Percentiles rank a stretch among this genome's conserved stretches.
These are phyloP conservation scores for Trematosphaeria pertusa DNA, from an alignment of 2,329 filamentous ascomycete species.

Conservation along the genomic window DNA sequence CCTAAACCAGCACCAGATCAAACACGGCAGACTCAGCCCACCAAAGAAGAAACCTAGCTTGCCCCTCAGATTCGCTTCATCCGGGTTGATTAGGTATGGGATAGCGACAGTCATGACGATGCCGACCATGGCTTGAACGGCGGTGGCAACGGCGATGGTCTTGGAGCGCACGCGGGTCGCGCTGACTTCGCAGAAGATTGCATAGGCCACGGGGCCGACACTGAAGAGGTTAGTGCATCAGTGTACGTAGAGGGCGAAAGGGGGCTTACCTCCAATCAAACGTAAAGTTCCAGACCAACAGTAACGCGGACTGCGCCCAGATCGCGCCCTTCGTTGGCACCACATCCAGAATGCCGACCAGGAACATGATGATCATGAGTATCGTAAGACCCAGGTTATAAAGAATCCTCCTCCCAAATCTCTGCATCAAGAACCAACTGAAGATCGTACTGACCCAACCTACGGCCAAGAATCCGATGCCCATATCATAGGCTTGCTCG, in stretches of 20 bases:
- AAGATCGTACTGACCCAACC: slow-evolving; percentile 79
- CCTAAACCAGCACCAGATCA: slow-evolving; percentile 48
- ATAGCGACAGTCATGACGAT: slow-evolving; percentile 51
- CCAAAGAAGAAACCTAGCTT: slow-evolving; percentile 54
- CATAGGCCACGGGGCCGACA: slow-evolving; percentile 87
- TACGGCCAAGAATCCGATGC: slow-evolving; percentile 62
- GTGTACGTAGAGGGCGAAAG: not conserved
- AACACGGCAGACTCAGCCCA: slow-evolving; percentile 39
- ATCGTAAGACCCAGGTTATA: slow-evolving; percentile 68
- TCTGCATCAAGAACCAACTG: slow-evolving; percentile 79
- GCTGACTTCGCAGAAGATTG: slow-evolving; percentile 80
- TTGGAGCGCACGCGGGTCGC: slow-evolving; percentile 85
- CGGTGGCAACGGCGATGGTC: slow-evolving; percentile 77
- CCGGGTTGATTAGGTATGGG: slow-evolving; percentile 52
- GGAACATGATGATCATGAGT: slow-evolving; percentile 69
- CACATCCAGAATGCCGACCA: slow-evolving; percentile 81
- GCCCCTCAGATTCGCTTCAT: slow-evolving; percentile 47
- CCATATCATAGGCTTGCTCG: slow-evolving; percentile 48
- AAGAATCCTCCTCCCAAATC: slow-evolving; percentile 74
- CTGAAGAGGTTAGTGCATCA: slow-evolving; percentile 54
- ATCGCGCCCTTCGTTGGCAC: slow-evolving; percentile 42
- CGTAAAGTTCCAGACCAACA: slow-evolving; percentile 60
- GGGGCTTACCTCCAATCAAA: slow-evolving; percentile 65
- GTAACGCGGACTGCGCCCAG: slow-evolving; percentile 52
- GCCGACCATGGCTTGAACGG: slow-evolving; percentile 48